phyloP scores from a whole-genome alignment of 768 basidiomycete genomes.

The Tulasnella sp. region DNA sequence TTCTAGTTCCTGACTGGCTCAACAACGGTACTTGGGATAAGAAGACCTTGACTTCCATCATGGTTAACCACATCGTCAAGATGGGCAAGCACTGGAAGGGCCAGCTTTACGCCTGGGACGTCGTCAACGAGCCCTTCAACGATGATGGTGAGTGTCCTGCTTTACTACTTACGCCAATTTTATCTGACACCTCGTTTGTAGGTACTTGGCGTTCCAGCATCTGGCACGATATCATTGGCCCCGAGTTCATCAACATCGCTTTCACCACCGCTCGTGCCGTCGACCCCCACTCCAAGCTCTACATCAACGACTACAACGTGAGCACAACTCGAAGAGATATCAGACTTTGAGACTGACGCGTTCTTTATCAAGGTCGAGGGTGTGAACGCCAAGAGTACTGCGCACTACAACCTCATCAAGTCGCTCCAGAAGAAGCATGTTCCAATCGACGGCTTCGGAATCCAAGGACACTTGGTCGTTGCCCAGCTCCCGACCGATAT shows the following conservation, averaged over 20 bases:
- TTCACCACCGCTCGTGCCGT: constrained; percentile 54
- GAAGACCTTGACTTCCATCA: constrained; percentile 43
- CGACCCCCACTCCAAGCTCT: constrained; percentile 61
- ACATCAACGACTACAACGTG: constrained; percentile 45
- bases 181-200: background rate
- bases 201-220: constrained; percentile 57
- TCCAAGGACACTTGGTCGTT: constrained; percentile 44
- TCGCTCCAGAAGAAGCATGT: constrained; percentile 52
- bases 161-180: background rate
- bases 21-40: constrained; percentile 28
- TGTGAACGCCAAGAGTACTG: constrained; percentile 56
- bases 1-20: constrained; percentile 31
- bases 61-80: constrained; percentile 55
- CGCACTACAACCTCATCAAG: constrained; percentile 58
- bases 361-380: constrained; percentile 33
- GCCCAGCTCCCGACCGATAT: constrained; percentile 40
- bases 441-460: constrained; percentile 65
- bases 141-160: constrained; percentile 50
- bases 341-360: constrained; percentile 35
- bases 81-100: constrained; percentile 52
- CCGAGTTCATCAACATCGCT: constrained; percentile 55
- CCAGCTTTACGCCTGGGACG: constrained; percentile 48
- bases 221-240: constrained; percentile 58
- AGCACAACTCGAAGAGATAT: constrained; percentile 39
- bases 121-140: constrained; percentile 63